These are phyloP conservation scores for Zymoseptoria tritici DNA, from an alignment of 2,329 filamentous ascomycete species.

Conservation along the genomic window DNA sequence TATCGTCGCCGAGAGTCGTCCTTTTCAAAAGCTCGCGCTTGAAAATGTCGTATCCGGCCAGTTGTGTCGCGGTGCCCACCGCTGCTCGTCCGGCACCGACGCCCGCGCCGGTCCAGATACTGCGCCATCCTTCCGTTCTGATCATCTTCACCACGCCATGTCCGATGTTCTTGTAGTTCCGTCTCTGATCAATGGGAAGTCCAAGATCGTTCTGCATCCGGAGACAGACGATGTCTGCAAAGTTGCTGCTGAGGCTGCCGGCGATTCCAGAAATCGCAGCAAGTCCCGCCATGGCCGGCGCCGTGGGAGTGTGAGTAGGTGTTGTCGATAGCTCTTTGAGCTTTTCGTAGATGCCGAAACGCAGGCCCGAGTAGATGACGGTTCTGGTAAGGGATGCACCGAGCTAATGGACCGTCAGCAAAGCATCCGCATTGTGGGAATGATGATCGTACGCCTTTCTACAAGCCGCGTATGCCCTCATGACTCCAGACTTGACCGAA, in stretches of 20 bases:
- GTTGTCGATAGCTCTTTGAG: slow-evolving; percentile 17
- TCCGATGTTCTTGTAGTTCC: slow-evolving; percentile 17
- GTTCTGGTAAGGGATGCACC: slow-evolving; percentile 16
- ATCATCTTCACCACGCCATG: slow-evolving; percentile 18
- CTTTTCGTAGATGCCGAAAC: slow-evolving; percentile 19
- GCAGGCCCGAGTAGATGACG: slow-evolving; percentile 15
- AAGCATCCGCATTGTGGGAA: background rate
- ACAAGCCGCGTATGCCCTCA: slow-evolving; percentile 15
- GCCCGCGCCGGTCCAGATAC: slow-evolving; percentile 20
- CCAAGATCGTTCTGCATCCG: slow-evolving; percentile 19
- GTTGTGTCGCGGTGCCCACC: slow-evolving; percentile 15
- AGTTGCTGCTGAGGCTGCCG: slow-evolving; percentile 17
- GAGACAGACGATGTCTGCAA: slow-evolving; percentile 18
- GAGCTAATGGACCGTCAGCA: slow-evolving; percentile 7
- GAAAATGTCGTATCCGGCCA: slow-evolving; percentile 20
- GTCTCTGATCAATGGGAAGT: slow-evolving; percentile 10
- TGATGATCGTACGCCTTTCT: slow-evolving; percentile 15
- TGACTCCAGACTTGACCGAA: slow-evolving; percentile 12
- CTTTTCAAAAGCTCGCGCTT: slow-evolving; percentile 18
- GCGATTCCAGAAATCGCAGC: slow-evolving; percentile 14
- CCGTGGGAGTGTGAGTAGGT: slow-evolving; percentile 14
- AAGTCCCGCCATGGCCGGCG: slow-evolving; percentile 11
- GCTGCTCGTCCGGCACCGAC: slow-evolving; percentile 17
- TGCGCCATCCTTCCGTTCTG: slow-evolving; percentile 16
- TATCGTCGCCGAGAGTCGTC: slow-evolving; percentile 14